Conservation (phyloP, 805 yeast genomes). For the Wickerhamiella parazyma region DNA sequence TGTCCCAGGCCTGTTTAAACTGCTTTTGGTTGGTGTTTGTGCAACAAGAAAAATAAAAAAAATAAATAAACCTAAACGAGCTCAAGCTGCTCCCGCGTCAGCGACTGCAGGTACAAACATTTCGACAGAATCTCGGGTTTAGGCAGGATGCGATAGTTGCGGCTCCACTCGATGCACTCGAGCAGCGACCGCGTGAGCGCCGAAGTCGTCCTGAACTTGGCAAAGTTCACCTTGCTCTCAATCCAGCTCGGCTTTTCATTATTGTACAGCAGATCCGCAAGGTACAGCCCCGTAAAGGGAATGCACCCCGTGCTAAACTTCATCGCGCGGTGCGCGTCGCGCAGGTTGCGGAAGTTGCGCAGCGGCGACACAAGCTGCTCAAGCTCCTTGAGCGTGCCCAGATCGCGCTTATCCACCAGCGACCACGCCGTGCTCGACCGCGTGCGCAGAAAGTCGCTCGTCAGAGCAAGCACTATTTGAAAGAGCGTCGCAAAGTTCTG, state of each 20-base stretch:
- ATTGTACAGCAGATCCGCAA: constrained; percentile 71
- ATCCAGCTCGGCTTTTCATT: constrained; percentile 44
- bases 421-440: constrained; percentile 60
- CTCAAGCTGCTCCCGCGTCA: constrained; percentile 42
- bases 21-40: background rate
- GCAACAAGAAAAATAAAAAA: constrained; percentile 20
- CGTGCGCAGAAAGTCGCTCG: constrained; percentile 44
- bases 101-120: constrained; percentile 7
- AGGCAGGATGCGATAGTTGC: constrained; percentile 41
- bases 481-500: constrained; percentile 81
- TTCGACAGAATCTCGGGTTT: constrained; percentile 43
- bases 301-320: constrained; percentile 62
- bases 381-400: constrained; percentile 48
- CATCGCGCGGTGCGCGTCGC: constrained; percentile 48
- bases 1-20: background rate
- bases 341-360: constrained; percentile 53
- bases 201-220: constrained; percentile 63
- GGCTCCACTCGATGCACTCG: constrained; percentile 76
- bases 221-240: constrained; percentile 48
- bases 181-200: constrained; percentile 63
- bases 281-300: constrained; percentile 78
- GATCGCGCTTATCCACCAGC: constrained; percentile 56
- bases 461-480: constrained; percentile 75
- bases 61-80: constrained; percentile 24
- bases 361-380: constrained; percentile 63